Conservation (phyloP, 306 rosid genomes). For the Rubus idaeus region DNA sequence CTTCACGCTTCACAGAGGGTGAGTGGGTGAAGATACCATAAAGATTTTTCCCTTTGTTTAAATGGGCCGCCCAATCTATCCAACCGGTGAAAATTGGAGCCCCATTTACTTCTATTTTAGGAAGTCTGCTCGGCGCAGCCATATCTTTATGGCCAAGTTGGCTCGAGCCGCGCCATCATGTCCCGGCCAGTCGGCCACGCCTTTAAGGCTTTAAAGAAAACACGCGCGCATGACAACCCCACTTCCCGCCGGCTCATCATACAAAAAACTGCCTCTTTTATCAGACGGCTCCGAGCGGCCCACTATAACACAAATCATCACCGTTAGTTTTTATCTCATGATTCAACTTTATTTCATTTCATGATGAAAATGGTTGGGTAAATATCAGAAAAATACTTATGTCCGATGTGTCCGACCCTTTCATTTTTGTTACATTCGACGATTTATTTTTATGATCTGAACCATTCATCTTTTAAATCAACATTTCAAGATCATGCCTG, state of each 20-base stretch:
- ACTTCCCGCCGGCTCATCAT: conserved; percentile 39
- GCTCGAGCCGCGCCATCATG: conserved; percentile 44
- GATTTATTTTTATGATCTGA: too few species aligned
- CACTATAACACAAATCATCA: conserved; percentile 25
- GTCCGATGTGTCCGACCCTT: too few species aligned
- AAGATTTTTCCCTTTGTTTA: neutral
- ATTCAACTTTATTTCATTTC: conserved; percentile 16
- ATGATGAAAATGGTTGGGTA: neutral
- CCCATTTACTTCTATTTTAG: conserved; percentile 14
- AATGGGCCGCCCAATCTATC: conserved; percentile 24
- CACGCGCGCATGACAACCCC: conserved; percentile 42
- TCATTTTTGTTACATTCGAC: too few species aligned
- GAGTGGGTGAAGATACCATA: neutral
- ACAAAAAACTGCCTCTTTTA: neutral
- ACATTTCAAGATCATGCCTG: too few species aligned
- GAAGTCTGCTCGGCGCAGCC: neutral
- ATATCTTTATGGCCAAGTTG: neutral
- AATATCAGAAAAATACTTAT: too few species aligned
- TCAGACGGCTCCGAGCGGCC: conserved; percentile 32
- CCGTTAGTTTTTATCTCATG: conserved; percentile 9
- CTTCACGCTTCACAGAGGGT: neutral
- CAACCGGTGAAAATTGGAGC: conserved; percentile 20
- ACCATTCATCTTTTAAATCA: too few species aligned
- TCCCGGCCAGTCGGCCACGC: conserved; percentile 32
- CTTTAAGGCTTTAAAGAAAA: conserved; percentile 34